These are phyloP conservation scores for Phaeosphaeria sp. DNA, from an alignment of 2,329 filamentous ascomycete genomes.

Conservation along the genomic window DNA sequence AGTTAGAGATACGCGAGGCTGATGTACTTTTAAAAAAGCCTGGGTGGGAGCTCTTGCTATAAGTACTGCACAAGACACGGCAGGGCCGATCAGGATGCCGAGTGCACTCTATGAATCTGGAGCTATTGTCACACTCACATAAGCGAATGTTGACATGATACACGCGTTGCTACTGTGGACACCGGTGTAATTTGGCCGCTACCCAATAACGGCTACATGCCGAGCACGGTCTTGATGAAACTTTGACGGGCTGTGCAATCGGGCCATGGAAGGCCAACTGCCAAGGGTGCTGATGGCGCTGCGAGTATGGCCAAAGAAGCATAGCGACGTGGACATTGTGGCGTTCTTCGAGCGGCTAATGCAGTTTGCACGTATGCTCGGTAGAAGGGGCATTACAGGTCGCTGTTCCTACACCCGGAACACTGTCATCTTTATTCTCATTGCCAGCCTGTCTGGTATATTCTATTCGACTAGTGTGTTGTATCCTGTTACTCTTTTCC, in stretches of 20 bases:
- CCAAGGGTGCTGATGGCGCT: conserved; percentile 27
- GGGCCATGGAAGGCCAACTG: conserved; percentile 11
- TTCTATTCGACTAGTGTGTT: not conserved
- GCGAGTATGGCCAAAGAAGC: conserved; percentile 20
- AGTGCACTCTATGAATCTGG: not conserved
- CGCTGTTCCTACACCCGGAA: conserved; percentile 1
- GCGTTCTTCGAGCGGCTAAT: conserved; percentile 21
- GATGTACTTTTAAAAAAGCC: not conserved
- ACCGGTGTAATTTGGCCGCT: conserved; percentile 5
- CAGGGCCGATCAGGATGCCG: not conserved
- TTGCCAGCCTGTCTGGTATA: not conserved
- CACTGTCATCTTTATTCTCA: not conserved
- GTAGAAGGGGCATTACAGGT: conserved; percentile 21
- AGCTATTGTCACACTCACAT: conserved; percentile 11
- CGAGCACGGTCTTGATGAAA: conserved; percentile 15
- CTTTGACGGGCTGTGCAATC: conserved; percentile 17
- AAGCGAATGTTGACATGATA: conserved; percentile 15
- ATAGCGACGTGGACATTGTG: conserved; percentile 19
- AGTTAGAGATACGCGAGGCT: conserved; percentile 1
- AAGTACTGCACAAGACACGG: conserved; percentile 17
- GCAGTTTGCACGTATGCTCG: conserved; percentile 11
- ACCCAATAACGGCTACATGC: conserved; percentile 18
- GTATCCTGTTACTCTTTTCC: not conserved
- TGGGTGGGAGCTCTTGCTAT: conserved; percentile 21
- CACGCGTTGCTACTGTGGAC: conserved; percentile 12